Evolutionary conservation across 2,329 filamentous ascomycete species (phyloP), one percentile per base, ranked within the genome.

Genomic region (Colletotrichum shisoi): DNA sequence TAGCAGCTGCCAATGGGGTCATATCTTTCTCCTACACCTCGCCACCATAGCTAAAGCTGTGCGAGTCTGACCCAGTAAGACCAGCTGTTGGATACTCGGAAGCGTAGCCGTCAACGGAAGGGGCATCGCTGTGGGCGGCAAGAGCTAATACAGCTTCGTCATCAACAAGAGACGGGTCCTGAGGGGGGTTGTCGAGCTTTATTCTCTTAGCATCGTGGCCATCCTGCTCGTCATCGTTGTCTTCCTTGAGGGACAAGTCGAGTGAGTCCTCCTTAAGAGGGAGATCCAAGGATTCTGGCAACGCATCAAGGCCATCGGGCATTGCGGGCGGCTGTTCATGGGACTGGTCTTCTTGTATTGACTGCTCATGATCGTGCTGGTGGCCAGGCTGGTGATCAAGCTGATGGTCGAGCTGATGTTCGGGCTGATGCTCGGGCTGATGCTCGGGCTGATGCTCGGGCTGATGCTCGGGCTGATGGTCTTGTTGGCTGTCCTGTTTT

Each of bases 121-220:
- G 73, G 2, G 75, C 70, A 37, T 76, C 76, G 71, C 78, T 81
- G 64, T 83, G 80, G 3, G 78, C 80, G 19, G 82, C 80, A 48
- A 85, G 72, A 8, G 80, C 82, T 68, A 85, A 69, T 13, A 85
- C 80, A 5, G 81, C 81, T 63, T 83, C 82, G 64, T 85, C 83
- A 34, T 83, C 81, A 15, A 83, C 81, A 15, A 83, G 71, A 0
- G 75, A 70, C 9, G 75, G 72, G 17, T 78, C 76, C 15, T 78
- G 76, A 12, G 73, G 70, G n/a, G 73, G 57, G 17, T 74, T 72
- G 84, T 85, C 72, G 19, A 71, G 59, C 42, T 68, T 63, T 13
- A 61, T 58, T 12, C 70, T 57, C 52, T 71, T 71, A 12, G 68
- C 59, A 19, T 51, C 42, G 57, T 45, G 70, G 15, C 46, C 62